Conservation (phyloP, 306 rosid species). For the Echinosophora koreensis region DNA sequence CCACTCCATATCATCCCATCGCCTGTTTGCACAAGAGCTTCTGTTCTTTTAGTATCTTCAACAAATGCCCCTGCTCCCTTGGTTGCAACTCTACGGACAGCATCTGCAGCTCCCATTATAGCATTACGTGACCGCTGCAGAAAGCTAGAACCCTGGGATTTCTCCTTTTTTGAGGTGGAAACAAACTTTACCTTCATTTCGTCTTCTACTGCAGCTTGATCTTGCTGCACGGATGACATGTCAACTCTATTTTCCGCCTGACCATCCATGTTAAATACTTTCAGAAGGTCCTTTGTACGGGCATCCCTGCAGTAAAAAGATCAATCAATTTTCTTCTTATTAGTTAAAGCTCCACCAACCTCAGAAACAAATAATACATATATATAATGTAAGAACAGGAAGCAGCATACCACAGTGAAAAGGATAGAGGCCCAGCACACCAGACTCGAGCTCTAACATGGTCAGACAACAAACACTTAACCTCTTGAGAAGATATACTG, state of each 20-base stretch:
- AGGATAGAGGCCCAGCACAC: constrained; percentile 79
- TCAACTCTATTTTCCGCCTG: constrained; percentile 89
- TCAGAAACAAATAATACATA: too few species aligned
- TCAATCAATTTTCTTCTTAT: neutral
- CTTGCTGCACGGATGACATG: constrained; percentile 77
- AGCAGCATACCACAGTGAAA: constrained; percentile 80
- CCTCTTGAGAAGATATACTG: constrained; percentile 94
- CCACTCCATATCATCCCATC: constrained; percentile 99
- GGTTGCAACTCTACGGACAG: constrained; percentile 93
- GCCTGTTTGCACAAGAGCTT: constrained; percentile 70
- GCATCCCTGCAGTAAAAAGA: constrained; percentile 77
- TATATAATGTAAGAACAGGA: constrained; percentile 18
- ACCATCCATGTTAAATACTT: constrained; percentile 92
- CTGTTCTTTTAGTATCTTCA: constrained; percentile 85
- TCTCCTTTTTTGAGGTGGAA: constrained; percentile 83
- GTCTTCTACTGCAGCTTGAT: constrained; percentile 75
- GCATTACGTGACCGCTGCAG: constrained; percentile 93
- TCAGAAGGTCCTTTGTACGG: constrained; percentile 87
- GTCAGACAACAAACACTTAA: constrained; percentile 78
- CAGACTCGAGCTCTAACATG: constrained; percentile 79
- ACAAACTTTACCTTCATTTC: constrained; percentile 85
- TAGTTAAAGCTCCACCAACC: too few species aligned
- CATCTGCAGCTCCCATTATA: constrained; percentile 98
- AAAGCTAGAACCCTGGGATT: constrained; percentile 78
- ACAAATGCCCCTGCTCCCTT: constrained; percentile 94